Evolutionary conservation across 495 filamentous ascomycete genomes (phyloP), one percentile per base, ranked within the genome.

Genomic region (Pyrenopolyporus hunteri): DNA sequence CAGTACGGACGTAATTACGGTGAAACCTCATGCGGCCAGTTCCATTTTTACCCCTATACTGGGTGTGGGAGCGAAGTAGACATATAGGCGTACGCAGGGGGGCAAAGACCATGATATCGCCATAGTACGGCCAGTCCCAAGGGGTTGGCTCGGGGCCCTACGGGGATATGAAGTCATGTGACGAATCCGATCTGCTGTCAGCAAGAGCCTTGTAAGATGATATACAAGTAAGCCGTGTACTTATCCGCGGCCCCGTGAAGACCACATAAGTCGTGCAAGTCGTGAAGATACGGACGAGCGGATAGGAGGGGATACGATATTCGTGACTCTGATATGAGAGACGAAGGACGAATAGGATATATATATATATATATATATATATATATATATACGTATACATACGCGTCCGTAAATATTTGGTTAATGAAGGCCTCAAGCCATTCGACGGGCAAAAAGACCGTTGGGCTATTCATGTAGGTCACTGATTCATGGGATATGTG

Each of bases 121-220:
- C n/a, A n/a, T n/a, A n/a, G n/a, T n/a, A n/a, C n/a, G n/a, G n/a
- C n/a, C n/a, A n/a, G n/a, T n/a, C n/a, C n/a, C n/a, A n/a, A n/a
- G n/a, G n/a, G n/a, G 33, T 35, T 10, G 7, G 2, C 45, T 29
- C 35, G 10, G 19, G 9, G 20, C n/a, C 16, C 16, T 3, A 13
- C 4, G 33, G 17, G 20, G 37, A 26, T 13, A 20, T 33, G 6
- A 49, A 44, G 49, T 64, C 62, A 64, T 59, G 55, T 64, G 62
- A 64, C 53, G 22, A 19, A 44, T 10, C 57, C 26, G 9, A 56
- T 9, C 57, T 65, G 62, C 62, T 37, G 62, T 56, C 56, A 60
- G 50, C 50, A 52, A 57, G 25, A 16, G n/a, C 32, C 25, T 28
- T 14, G 43, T 28, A 40, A 22, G 8, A 52, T 6, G 55, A 48